Evolutionary conservation across 305 asterid species (phyloP).

Genomic region (Coffea humblotiana): DNA sequence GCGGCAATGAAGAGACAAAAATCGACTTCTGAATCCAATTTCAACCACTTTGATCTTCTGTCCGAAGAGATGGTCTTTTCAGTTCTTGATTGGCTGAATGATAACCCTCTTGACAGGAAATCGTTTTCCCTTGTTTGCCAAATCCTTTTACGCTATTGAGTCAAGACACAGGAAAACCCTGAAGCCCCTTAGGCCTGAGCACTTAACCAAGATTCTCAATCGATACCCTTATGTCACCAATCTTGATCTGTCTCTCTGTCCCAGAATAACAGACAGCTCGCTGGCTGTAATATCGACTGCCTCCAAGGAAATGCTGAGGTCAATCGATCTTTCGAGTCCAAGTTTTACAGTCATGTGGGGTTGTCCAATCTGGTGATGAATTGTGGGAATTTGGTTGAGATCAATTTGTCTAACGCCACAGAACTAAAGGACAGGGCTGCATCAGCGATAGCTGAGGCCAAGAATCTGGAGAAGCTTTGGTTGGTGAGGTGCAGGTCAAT

Average conservation of each 20-base stretch:
- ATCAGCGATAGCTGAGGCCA: conserved; percentile 73
- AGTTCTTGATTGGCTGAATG: conserved; percentile 61
- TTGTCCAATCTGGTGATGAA: conserved; percentile 56
- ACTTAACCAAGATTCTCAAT: conserved; percentile 43
- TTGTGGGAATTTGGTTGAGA: conserved; percentile 69
- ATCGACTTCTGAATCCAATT: conserved; percentile 23
- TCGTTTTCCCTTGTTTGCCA: conserved; percentile 68
- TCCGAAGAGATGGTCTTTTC: conserved; percentile 64
- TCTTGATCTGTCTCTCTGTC: conserved; percentile 77
- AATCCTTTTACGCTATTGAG: conserved; percentile 47
- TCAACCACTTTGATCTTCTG: conserved; percentile 62
- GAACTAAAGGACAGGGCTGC: conserved; percentile 67
- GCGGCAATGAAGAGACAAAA: conserved; percentile 41
- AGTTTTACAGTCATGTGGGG: conserved; percentile 56
- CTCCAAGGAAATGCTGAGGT: conserved; percentile 37
- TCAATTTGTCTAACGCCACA: conserved; percentile 77
- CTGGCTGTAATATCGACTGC: conserved; percentile 39
- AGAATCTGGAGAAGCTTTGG: conserved; percentile 71
- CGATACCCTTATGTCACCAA: conserved; percentile 51
- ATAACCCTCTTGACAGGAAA: conserved; percentile 60
- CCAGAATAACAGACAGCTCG: conserved; percentile 55
- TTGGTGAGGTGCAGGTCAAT: conserved; percentile 69
- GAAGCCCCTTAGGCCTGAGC: conserved; percentile 65
- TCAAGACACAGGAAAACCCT: conserved; percentile 38
- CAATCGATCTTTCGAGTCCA: conserved; percentile 65